These are phyloP conservation scores for Lumnitzera racemosa DNA, from an alignment of 345 rosid genomes.

Conservation along the genomic window DNA sequence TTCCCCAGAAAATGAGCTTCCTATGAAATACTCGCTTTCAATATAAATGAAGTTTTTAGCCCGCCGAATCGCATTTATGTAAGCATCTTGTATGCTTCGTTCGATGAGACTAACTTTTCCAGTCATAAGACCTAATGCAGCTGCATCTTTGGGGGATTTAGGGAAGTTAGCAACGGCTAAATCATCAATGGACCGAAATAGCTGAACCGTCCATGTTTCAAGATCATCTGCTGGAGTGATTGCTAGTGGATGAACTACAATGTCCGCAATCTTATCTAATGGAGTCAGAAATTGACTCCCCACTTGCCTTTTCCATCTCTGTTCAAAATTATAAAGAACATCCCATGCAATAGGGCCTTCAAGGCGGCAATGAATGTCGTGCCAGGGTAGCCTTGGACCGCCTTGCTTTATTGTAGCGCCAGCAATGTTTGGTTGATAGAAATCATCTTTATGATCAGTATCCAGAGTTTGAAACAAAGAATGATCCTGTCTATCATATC, in stretches of 20 bases:
- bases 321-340: slow-evolving; percentile 82
- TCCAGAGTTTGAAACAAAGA: slow-evolving; percentile 52
- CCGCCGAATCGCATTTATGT: slow-evolving; percentile 65
- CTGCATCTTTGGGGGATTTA: slow-evolving; percentile 25
- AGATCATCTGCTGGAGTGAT: slow-evolving; percentile 9
- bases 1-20: slow-evolving; percentile 75
- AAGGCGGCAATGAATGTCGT: slow-evolving; percentile 76
- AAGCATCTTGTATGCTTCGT: slow-evolving; percentile 82
- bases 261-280: neutral
- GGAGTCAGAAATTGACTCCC: slow-evolving; percentile 25
- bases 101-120: slow-evolving; percentile 57
- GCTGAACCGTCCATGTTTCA: slow-evolving; percentile 57
- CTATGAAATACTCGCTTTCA: slow-evolving; percentile 76
- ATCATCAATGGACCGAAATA: slow-evolving; percentile 63
- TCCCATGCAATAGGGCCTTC: slow-evolving; percentile 95
- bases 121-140: slow-evolving; percentile 36
- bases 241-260: slow-evolving; percentile 22
- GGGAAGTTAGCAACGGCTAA: slow-evolving; percentile 41
- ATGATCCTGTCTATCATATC: slow-evolving; percentile 72
- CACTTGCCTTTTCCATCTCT: slow-evolving; percentile 73
- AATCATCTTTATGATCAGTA: slow-evolving; percentile 46
- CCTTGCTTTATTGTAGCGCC: slow-evolving; percentile 58
- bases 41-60: slow-evolving; percentile 73
- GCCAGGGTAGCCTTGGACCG: slow-evolving; percentile 98
- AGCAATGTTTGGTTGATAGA: slow-evolving; percentile 78